Percentiles rank a stretch among this genome's conserved stretches.
These are phyloP conservation scores for Rugiboletus extremiorientalis DNA, from an alignment of 1,284 basidiomycete genomes.

Conservation along the genomic window DNA sequence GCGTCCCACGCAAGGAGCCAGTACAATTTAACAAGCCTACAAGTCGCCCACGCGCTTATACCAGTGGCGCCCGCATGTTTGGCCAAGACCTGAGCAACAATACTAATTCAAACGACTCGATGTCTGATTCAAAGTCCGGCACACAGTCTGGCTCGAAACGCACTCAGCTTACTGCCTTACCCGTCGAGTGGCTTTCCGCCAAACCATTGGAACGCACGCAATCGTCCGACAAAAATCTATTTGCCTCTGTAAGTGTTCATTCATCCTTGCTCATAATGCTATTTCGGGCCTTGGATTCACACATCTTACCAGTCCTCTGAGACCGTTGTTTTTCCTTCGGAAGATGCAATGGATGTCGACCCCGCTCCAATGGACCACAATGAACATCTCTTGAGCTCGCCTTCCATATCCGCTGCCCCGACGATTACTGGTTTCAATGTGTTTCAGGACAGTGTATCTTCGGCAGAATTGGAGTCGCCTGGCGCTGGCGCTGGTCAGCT, in stretches of 20 bases:
- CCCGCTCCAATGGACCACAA: constrained; percentile 37
- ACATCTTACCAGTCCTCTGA: constrained; percentile 35
- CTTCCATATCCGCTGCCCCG: constrained; percentile 52
- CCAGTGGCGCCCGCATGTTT: constrained; percentile 62
- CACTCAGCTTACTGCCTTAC: constrained; percentile 58
- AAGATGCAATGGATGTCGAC: constrained; percentile 80
- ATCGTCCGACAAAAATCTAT: constrained; percentile 29
- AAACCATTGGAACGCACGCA: constrained; percentile 22
- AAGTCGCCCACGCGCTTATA: constrained; percentile 57
- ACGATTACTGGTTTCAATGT: constrained; percentile 55
- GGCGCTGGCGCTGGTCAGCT: constrained; percentile 38
- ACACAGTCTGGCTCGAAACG: constrained; percentile 48
- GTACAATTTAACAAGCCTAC: constrained; percentile 31
- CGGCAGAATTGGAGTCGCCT: constrained; percentile 43
- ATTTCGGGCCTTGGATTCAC: neutral
- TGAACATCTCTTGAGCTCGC: constrained; percentile 37
- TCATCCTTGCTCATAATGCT: constrained; percentile 5
- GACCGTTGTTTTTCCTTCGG: constrained; percentile 41
- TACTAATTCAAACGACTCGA: constrained; percentile 19
- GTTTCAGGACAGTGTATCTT: constrained; percentile 60
- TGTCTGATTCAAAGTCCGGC: constrained; percentile 36
- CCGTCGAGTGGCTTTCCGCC: constrained; percentile 56
- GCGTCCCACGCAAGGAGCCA: constrained; percentile 29
- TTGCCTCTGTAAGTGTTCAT: constrained; percentile 32
- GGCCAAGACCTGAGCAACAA: constrained; percentile 68